Percentiles rank a stretch among this genome's conserved stretches.
Evolutionary conservation across 306 rosid species (phyloP).

Genomic region (Cucumis hystrix): DNA sequence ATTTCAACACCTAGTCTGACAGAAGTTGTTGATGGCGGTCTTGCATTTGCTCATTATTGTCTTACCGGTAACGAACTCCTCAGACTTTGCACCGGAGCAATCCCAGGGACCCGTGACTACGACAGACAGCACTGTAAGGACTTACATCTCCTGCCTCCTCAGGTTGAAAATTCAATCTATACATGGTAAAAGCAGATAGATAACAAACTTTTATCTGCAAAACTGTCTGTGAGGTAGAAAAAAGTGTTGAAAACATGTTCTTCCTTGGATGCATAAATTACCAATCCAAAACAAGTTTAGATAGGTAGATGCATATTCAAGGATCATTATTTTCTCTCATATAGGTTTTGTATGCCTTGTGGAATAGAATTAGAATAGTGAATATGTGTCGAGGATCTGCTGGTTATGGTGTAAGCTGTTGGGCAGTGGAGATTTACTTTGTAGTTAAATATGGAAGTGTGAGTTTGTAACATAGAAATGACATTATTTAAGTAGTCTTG

Average conservation of each 20-base stretch:
- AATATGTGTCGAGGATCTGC: not conserved
- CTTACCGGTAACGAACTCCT: slow-evolving; percentile 83
- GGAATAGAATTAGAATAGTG: not conserved
- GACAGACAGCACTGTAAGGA: slow-evolving; percentile 87
- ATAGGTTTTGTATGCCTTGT: not conserved
- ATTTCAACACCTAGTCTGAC: slow-evolving; percentile 48
- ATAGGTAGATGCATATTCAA: not conserved
- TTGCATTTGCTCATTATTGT: slow-evolving; percentile 90
- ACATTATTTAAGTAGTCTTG: not conserved
- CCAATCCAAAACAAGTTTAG: not conserved
- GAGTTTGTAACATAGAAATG: not conserved
- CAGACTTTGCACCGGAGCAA: slow-evolving; percentile 77
- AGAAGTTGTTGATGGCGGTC: slow-evolving; percentile 64
- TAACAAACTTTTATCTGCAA: slow-evolving; percentile 6
- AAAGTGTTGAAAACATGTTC: not conserved
- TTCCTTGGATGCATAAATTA: not conserved
- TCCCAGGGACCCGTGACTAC: slow-evolving; percentile 78
- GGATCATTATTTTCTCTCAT: not conserved
- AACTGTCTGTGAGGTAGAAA: not conserved
- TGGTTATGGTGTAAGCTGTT: not conserved
- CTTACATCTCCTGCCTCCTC: slow-evolving; percentile 70
- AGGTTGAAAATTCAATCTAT: slow-evolving; percentile 75
- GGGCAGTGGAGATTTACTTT: not conserved
- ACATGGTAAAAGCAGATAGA: slow-evolving; percentile 51
- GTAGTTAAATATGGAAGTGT: not conserved